Conservation (phyloP, 305 asterid species). For the Fraxinus nigra region DNA sequence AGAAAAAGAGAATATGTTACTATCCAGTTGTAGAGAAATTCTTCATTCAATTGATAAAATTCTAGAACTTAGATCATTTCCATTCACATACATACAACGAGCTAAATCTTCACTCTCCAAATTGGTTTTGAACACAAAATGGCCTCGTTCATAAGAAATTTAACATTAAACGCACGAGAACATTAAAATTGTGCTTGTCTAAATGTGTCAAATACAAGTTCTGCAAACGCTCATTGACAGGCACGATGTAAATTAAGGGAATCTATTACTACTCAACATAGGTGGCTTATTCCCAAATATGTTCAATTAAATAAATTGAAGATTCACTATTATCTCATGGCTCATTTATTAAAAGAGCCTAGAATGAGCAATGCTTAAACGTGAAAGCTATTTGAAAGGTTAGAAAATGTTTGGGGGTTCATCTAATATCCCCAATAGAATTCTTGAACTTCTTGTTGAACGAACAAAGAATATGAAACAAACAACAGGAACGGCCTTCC, state of each 20-base stretch:
- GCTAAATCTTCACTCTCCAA: not conserved
- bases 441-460: not conserved
- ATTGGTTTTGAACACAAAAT: not conserved
- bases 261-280: not conserved
- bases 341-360: not conserved
- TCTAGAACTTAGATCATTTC: not conserved
- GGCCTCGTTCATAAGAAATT: not conserved
- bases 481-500: not conserved
- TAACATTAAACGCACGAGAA: not conserved
- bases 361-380: not conserved
- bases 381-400: not conserved
- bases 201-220: slow-evolving; percentile 9
- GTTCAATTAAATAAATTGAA: not conserved
- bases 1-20: not conserved
- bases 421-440: not conserved
- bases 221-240: not conserved
- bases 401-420: not conserved
- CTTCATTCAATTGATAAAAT: slow-evolving; percentile 2
- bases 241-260: not conserved
- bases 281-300: not conserved
- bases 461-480: not conserved
- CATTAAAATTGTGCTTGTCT: not conserved
- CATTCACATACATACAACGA: slow-evolving; percentile 11
- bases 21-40: not conserved
- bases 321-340: not conserved